Percentiles rank a stretch among this genome's conserved stretches.
These are phyloP conservation scores for Yamadazyma jaroonii DNA, from an alignment of 1,139 yeast species.

Conservation along the genomic window DNA sequence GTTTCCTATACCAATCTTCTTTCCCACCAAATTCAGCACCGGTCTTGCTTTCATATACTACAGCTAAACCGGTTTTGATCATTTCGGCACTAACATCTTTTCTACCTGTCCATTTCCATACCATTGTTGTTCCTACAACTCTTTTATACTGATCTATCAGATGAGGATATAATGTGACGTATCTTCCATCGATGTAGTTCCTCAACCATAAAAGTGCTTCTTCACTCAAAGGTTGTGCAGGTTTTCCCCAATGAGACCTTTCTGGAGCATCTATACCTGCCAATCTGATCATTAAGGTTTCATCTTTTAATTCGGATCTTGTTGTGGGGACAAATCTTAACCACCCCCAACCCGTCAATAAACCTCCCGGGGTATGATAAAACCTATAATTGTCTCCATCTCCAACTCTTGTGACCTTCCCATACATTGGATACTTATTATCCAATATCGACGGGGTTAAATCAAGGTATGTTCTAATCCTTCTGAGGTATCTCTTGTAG, in stretches of 20 bases:
- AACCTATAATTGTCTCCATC: conserved; percentile 95
- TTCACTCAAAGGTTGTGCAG: conserved; percentile 84
- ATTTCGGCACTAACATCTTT: conserved; percentile 85
- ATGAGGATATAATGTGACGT: conserved; percentile 73
- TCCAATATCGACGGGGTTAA: conserved; percentile 39
- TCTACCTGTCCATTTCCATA: conserved; percentile 72
- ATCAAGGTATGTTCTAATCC: conserved; percentile 37
- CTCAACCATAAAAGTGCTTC: conserved; percentile 83
- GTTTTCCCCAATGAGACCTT: conserved; percentile 89
- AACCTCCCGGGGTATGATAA: conserved; percentile 93
- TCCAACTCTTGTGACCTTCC: conserved; percentile 87
- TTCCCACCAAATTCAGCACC: conserved; percentile 87
- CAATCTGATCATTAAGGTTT: conserved; percentile 65
- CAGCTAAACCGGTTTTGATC: conserved; percentile 78
- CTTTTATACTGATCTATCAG: conserved; percentile 86
- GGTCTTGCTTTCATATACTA: conserved; percentile 77
- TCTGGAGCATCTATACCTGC: conserved; percentile 99
- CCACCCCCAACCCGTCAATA: conserved; percentile 93
- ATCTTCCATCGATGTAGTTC: conserved; percentile 57
- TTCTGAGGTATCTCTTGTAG: conserved; percentile 32
- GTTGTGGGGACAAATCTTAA: conserved; percentile 49
- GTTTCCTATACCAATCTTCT: conserved; percentile 53
- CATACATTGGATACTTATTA: conserved; percentile 47
- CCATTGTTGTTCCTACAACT: conserved; percentile 76
- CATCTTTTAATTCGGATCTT: conserved; percentile 49